These are phyloP conservation scores for Alternaria arborescens DNA, from an alignment of 2,329 filamentous ascomycete genomes.

Conservation along the genomic window DNA sequence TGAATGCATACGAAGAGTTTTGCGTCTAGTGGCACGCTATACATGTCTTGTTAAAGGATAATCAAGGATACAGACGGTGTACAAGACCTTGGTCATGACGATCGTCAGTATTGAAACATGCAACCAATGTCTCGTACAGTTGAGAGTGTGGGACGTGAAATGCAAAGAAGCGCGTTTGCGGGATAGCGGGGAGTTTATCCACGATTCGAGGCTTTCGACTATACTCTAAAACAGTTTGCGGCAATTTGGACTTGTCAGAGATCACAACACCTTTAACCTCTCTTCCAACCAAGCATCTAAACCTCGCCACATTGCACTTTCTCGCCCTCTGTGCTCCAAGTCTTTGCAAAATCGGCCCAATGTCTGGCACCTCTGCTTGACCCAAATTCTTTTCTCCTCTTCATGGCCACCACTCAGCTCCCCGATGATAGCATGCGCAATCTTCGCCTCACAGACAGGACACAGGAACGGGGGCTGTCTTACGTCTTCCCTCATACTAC, in stretches of 20 bases:
- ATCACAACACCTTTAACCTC: background rate
- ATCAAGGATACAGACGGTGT: background rate
- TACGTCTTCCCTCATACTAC: conserved; percentile 65
- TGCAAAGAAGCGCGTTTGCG: background rate
- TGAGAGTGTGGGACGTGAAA: background rate
- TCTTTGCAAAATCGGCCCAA: conserved; percentile 55
- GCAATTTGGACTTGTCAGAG: background rate
- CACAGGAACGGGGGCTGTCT: conserved; percentile 71
- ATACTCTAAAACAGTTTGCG: background rate
- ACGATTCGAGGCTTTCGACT: background rate
- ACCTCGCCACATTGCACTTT: conserved; percentile 26
- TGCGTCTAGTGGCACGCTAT: background rate
- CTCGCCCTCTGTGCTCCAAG: conserved; percentile 48
- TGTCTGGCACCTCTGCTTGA: conserved; percentile 52
- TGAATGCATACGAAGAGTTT: background rate
- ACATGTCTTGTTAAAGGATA: background rate
- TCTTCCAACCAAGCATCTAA: conserved; percentile 25
- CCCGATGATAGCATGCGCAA: conserved; percentile 45
- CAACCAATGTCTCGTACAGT: background rate
- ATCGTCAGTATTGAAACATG: background rate
- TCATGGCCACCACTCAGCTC: conserved; percentile 34
- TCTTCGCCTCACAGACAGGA: conserved; percentile 66
- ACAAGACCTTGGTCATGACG: background rate
- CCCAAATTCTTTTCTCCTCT: conserved; percentile 21
- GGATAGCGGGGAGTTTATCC: background rate